phyloP scores from a whole-genome alignment of 805 yeast species.

The Groenewaldozyma salmanticensis region DNA sequence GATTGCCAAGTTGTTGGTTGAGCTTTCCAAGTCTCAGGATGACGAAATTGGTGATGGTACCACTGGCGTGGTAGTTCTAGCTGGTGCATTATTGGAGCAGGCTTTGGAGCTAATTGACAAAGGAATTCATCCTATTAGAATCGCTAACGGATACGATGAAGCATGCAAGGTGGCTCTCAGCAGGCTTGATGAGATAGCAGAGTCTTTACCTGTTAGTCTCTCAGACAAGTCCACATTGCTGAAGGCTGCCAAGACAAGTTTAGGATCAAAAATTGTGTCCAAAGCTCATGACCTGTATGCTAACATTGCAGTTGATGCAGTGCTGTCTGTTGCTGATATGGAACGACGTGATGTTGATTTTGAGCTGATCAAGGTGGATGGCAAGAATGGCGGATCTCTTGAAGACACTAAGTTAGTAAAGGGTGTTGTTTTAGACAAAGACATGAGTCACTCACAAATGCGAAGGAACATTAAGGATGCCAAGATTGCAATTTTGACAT shows the following conservation, averaged over 20 bases:
- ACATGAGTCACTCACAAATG: slow-evolving; percentile 98
- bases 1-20: slow-evolving; percentile 91
- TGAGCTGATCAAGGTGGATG: slow-evolving; percentile 90
- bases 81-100: slow-evolving; percentile 89
- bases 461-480: slow-evolving; percentile 71
- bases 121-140: slow-evolving; percentile 94
- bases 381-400: slow-evolving; percentile 89
- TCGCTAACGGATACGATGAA: slow-evolving; percentile 95
- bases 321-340: slow-evolving; percentile 81
- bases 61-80: slow-evolving; percentile 95
- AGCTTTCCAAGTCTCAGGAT: slow-evolving; percentile 89
- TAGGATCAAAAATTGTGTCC: slow-evolving; percentile 92
- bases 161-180: slow-evolving; percentile 87
- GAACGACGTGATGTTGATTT: slow-evolving; percentile 93
- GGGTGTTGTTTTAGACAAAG: slow-evolving; percentile 93
- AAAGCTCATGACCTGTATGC: slow-evolving; percentile 92
- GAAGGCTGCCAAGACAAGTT: slow-evolving; percentile 87
- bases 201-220: slow-evolving; percentile 42
- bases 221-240: slow-evolving; percentile 47
- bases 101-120: slow-evolving; percentile 89
- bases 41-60: slow-evolving; percentile 99
- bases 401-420: slow-evolving; percentile 75
- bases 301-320: slow-evolving; percentile 94
- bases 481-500: slow-evolving; percentile 87
- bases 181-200: slow-evolving; percentile 68